Evolutionary conservation across 2,329 filamentous ascomycete genomes (phyloP).

Genomic region (Cadophora malorum): DNA sequence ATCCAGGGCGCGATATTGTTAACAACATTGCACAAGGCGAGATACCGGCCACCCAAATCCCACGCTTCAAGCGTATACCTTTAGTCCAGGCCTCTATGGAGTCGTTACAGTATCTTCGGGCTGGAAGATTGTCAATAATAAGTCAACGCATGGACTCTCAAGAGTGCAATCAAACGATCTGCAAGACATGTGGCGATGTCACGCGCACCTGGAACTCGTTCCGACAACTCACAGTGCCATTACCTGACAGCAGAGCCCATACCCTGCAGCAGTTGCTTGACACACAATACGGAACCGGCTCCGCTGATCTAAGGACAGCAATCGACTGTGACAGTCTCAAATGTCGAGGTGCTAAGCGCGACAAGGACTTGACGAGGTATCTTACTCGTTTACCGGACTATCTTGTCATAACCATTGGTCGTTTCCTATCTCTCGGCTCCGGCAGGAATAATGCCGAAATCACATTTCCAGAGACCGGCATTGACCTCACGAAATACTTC

Average conservation of each 20-base stretch:
- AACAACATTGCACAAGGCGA: slow-evolving; percentile 18
- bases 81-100: slow-evolving; percentile 8
- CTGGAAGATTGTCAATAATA: background rate
- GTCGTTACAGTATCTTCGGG: background rate
- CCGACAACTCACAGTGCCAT: background rate
- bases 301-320: background rate
- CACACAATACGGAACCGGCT: background rate
- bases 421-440: slow-evolving; percentile 11
- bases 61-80: background rate
- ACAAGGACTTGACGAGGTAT: slow-evolving; percentile 17
- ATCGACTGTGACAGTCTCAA: slow-evolving; percentile 16
- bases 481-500: slow-evolving; percentile 52
- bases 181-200: background rate
- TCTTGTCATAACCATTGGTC: slow-evolving; percentile 26
- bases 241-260: background rate
- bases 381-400: slow-evolving; percentile 27
- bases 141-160: slow-evolving; percentile 14
- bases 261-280: background rate
- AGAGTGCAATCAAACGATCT: slow-evolving; percentile 10
- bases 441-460: slow-evolving; percentile 14
- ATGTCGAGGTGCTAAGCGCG: slow-evolving; percentile 14
- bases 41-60: slow-evolving; percentile 50
- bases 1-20: slow-evolving; percentile 65
- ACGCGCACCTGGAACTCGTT: slow-evolving; percentile 4
- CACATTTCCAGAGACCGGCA: slow-evolving; percentile 15